Percentiles rank a stretch among this genome's conserved stretches.
Conservation (phyloP, 1,284 basidiomycete genomes). For the Psilocybe mexicana region DNA sequence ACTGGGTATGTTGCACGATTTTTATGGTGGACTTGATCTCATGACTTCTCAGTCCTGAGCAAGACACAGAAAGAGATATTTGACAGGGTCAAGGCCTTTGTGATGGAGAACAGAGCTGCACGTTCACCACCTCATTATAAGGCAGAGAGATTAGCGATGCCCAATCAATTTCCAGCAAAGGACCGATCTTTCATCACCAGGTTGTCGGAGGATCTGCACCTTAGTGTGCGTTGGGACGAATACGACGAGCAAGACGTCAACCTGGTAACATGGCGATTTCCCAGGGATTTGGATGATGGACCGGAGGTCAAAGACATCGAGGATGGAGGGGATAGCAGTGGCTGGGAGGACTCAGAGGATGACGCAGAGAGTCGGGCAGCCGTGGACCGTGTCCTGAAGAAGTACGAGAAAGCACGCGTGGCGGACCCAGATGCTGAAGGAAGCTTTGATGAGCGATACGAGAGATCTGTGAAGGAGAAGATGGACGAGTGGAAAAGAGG, state of each 20-base stretch:
- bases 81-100: conserved; percentile 73
- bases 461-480: conserved; percentile 74
- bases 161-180: conserved; percentile 74
- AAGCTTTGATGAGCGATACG: conserved; percentile 78
- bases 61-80: conserved; percentile 75
- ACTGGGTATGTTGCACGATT: conserved; percentile 43
- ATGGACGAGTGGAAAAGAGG: conserved; percentile 91
- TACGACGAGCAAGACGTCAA: conserved; percentile 84
- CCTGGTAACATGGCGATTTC: conserved; percentile 64
- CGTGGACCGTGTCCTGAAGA: conserved; percentile 81
- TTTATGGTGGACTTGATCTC: background rate
- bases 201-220: conserved; percentile 74
- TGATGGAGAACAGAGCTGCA: conserved; percentile 53
- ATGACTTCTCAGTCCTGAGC: conserved; percentile 59
- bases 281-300: conserved; percentile 38
- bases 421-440: conserved; percentile 66
- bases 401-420: conserved; percentile 86
- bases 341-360: conserved; percentile 54
- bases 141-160: conserved; percentile 58
- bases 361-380: conserved; percentile 67
- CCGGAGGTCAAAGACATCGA: conserved; percentile 31
- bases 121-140: conserved; percentile 35
- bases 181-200: conserved; percentile 79
- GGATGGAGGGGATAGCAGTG: conserved; percentile 41
- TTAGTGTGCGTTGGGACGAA: conserved; percentile 86